Percentiles rank a stretch among this genome's conserved stretches.
Conservation (phyloP, 805 yeast species). For the Komagataella phaffii region DNA sequence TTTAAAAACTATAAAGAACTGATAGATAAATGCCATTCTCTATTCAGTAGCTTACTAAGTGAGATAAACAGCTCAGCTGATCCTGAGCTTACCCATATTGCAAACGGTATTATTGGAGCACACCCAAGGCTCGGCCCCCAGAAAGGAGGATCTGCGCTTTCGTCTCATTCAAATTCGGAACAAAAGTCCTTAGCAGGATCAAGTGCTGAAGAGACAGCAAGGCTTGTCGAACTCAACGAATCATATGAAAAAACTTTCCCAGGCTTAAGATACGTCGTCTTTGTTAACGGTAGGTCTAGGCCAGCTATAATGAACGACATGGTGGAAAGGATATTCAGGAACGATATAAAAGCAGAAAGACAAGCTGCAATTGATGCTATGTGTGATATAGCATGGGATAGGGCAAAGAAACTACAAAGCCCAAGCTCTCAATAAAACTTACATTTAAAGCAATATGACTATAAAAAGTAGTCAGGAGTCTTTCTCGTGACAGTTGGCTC, state of each 20-base stretch:
- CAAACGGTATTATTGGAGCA: constrained; percentile 56
- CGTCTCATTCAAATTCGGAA: constrained; percentile 55
- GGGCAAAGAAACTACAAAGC: constrained; percentile 40
- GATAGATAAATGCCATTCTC: background rate
- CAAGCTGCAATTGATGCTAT: constrained; percentile 67
- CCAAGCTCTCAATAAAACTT: constrained; percentile 4
- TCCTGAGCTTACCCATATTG: background rate
- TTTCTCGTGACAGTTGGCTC: constrained; percentile 96
- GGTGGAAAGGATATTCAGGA: constrained; percentile 40
- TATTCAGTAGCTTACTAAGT: background rate
- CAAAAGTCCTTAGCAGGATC: constrained; percentile 48
- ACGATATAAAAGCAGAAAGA: constrained; percentile 42
- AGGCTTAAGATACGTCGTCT: constrained; percentile 73
- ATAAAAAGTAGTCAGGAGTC: constrained; percentile 89
- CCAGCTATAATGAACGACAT: constrained; percentile 50
- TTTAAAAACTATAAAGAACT: constrained; percentile 13
- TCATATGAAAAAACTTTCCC: constrained; percentile 32
- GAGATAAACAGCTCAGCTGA: background rate
- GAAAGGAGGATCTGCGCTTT: constrained; percentile 24
- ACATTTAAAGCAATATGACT: background rate
- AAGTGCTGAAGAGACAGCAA: constrained; percentile 32
- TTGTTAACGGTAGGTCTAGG: constrained; percentile 75
- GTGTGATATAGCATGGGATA: constrained; percentile 83
- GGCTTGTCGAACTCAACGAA: constrained; percentile 39
- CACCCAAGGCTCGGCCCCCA: constrained; percentile 83